Evolutionary conservation across 805 yeast genomes (phyloP), one percentile per base, ranked within the genome.

Genomic region (Candida peoriensis): DNA sequence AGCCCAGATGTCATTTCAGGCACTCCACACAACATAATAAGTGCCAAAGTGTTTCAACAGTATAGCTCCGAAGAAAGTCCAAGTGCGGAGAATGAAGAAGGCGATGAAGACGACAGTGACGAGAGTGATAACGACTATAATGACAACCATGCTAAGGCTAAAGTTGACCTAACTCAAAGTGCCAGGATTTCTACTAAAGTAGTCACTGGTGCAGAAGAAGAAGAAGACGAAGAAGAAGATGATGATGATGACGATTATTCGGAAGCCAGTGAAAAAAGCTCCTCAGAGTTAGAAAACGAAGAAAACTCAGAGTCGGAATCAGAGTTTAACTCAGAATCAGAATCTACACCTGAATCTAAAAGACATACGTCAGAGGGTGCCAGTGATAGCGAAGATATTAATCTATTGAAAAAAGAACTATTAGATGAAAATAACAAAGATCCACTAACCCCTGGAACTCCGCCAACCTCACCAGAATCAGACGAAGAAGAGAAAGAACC

Each of bases 401-500:
- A 29, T 6, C 34, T 42, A 23, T 29, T 48, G 16, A 52, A 58
- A 28, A 42, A 37, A 10, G 62, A 48, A 16, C 45, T 60, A 16
- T 38, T 41, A 20, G 48, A 47, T n/a, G 54, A 52, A 16, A 41
- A 34, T 24, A 32, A 37, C 16, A 30, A 33, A 17, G 32, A 16
- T 13, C 25, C 32, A 12, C 9, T 30, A 6, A 20, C 37, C 8
- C 32, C 42, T 8, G 17, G 36, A 1, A 52, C 60, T 0, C 59
- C 60, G 12, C 59, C 62, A 30, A 51, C 64, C 2, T 50, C 57
- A 1, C 53, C 60, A 2, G 68, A 58, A 10, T 54, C 58, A 4
- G 65, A 55, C 12, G 61, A 50, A 22, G 55, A 47, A 2, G 59
- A 54, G 8, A 19, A 22, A 27, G 57, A 54, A 6, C 63, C 57